A percentile compares a stretch with the other conserved stretches of the same genome.
Conservation (phyloP, 23 red algal genomes). For the Pyropia haitanensis region DNA sequence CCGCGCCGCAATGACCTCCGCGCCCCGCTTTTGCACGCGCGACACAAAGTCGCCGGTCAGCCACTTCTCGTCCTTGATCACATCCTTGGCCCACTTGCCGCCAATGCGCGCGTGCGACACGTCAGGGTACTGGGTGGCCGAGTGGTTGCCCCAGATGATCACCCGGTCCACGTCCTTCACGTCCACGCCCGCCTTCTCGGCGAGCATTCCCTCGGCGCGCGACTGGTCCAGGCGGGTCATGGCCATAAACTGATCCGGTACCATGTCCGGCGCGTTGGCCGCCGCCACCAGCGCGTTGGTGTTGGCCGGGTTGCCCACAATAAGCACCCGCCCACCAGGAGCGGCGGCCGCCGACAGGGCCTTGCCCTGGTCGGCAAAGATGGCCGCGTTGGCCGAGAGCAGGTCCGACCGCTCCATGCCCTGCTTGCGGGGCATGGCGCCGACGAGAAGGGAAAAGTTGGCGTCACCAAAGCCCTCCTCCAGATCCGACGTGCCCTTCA, state of each 20-base stretch:
- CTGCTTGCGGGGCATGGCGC: conserved; percentile 67
- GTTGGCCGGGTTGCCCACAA: conserved; percentile 92
- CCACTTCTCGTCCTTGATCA: conserved; percentile 90
- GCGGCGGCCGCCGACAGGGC: conserved; percentile 62
- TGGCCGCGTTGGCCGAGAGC: conserved; percentile 78
- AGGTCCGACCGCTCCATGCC: conserved; percentile 91
- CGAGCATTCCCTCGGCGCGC: conserved; percentile 64
- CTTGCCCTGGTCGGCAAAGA: conserved; percentile 93
- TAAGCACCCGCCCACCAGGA: conserved; percentile 46
- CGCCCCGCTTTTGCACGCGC: conserved; percentile 89
- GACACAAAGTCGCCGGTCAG: conserved; percentile 80
- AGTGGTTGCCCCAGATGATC: conserved; percentile 98
- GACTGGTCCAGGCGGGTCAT: conserved; percentile 98
- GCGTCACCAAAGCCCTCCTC: conserved; percentile 88
- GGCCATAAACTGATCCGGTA: conserved; percentile 76
- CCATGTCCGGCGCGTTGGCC: conserved; percentile 86
- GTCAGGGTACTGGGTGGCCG: conserved; percentile 86
- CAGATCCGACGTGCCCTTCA: conserved; percentile 70
- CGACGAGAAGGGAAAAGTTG: conserved; percentile 69
- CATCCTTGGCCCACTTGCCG: conserved; percentile 68
- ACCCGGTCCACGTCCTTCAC: conserved; percentile 94
- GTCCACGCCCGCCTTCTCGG: conserved; percentile 56
- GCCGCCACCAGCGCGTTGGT: conserved; percentile 88
- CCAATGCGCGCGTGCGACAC: conserved; percentile 80
- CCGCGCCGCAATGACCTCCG: conserved; percentile 80